Base-by-base conservation (phyloP, 2,329 filamentous ascomycete species). In the Aspergillus eucalypticola region DNA sequence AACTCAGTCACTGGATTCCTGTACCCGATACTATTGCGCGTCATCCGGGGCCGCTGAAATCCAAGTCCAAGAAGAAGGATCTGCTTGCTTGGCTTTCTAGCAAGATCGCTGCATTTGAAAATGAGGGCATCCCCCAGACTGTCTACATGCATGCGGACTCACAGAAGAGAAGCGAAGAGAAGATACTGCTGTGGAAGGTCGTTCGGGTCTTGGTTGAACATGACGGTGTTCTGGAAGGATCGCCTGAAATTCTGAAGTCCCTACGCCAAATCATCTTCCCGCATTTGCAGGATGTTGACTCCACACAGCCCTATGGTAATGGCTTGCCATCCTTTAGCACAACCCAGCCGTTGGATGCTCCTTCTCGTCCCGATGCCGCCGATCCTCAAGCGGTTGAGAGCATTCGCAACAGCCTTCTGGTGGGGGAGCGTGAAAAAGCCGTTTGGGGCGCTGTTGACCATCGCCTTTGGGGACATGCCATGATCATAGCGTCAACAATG, bases 51-150 rank as follows among this genome's bases (percentile, higher is more conserved):
- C 95, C 96, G 3, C 79, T 99, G 27, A 92, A 90, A 75, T 85
- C 88, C 42, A 98, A 97, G 73, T 87, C 88, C 1, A 98, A 96
- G 82, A 99, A 99, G 82, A 99, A 98, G 79, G 94, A 99, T 57
- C 85, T 92, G 0, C 68, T 93, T 46, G 77, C 86, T 2, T 99
- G 96, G 95, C 81, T 99, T 48, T 85, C 83, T 4, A 81, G 84
- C 60, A 91, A 89, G 55, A 94, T 98, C 58, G 88, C 91, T 39
- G 79, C 80, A 0, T 78, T 97, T 38, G 91, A 96, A 71, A 84
- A 82, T 46, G 66, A 73, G 54, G 72, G 77, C 35, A 65, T 76
- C 3, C 76, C 82, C 8, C 68, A 82, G 77, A 56, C 73, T 79
- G 54, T 86, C 79, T 51, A 84, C 78, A 66, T 78, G 77, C 32